Evolutionary conservation across 441 rosid genomes (phyloP).

Genomic region (Euphorbia schlechtendalii): DNA sequence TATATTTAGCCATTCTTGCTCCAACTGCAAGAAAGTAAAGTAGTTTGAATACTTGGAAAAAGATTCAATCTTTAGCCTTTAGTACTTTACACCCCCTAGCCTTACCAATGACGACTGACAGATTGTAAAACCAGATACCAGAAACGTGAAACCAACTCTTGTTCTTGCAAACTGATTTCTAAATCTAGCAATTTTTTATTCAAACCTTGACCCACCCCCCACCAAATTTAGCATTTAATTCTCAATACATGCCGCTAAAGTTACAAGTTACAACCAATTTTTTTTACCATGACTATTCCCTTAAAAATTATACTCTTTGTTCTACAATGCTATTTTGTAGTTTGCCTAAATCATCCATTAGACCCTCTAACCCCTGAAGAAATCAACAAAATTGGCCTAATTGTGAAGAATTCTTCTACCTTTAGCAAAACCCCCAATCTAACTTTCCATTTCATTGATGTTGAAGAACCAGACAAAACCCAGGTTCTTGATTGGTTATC

Average conservation of each 20-base stretch:
- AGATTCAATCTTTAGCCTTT: too few species aligned
- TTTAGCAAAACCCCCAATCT: conserved; percentile 38
- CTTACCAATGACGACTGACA: background rate
- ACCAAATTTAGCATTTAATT: background rate
- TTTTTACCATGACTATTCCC: conserved; percentile 26
- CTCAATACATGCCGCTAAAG: conserved; percentile 8
- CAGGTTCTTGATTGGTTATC: conserved; percentile 50
- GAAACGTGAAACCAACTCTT: background rate
- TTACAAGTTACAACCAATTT: background rate
- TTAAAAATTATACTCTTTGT: conserved; percentile 25
- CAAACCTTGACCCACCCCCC: background rate
- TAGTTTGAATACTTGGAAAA: too few species aligned
- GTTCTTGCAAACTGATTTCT: background rate
- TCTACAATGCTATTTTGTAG: conserved; percentile 22
- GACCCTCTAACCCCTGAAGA: conserved; percentile 55
- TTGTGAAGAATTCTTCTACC: conserved; percentile 42
- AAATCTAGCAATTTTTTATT: background rate
- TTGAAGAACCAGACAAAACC: conserved; percentile 63
- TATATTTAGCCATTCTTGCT: too few species aligned
- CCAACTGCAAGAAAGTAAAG: conserved; percentile 26
- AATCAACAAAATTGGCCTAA: conserved; percentile 39
- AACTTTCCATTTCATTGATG: conserved; percentile 61
- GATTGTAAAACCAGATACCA: conserved; percentile 7
- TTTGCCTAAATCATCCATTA: conserved; percentile 47
- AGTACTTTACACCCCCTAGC: too few species aligned